Evolutionary conservation across 1,139 yeast genomes (phyloP), one percentile per base, ranked within the genome.

Genomic region (Magnusiomyces starmeri): DNA sequence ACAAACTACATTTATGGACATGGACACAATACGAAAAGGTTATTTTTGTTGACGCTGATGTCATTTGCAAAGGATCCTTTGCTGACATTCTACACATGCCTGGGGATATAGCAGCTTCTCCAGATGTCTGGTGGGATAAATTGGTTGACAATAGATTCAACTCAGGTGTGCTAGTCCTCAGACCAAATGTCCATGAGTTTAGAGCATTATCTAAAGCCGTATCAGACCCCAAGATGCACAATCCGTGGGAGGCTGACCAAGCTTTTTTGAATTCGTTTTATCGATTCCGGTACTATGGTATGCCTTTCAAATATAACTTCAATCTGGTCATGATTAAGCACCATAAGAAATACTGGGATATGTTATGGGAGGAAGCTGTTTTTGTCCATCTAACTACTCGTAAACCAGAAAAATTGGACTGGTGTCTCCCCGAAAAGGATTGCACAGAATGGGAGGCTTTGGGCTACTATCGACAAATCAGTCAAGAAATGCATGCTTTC

Each of bases 181-280:
- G 61, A 16, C 63, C 63, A 6, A 58, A 58, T 35, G 50, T 58
- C 16, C 59, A 59, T 46, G 63, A 60, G 46, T 60, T 58, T 46
- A 49, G 56, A 35, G 47, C 54, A 12, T 51, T 60, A 48, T 56
- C 57, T 41, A 49, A 46, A 26, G 60, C 61, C 7, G 62, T 59
- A 3, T 56, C 62, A 1, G 63, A 60, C 45, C 62, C 61, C 21
- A 51, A 52, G 14, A 58, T 60, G 60, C 62, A 60, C 50, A 44
- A 58, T 16, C 62, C 63, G 2, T 58, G 60, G 46, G 63, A 59
- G 24, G 62, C 62, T 12, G 62, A 60, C 46, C 63, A 60, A 46
- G 63, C 60, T 1, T 58, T 60, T 34, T 46, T 60, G 37, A 59
- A 59, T 50, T 56, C 56, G 16, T 59, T 54, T 46, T 60, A 56